Conservation (phyloP, 371 early-diverging fungal species). For the Rhizopus arrhizus region DNA sequence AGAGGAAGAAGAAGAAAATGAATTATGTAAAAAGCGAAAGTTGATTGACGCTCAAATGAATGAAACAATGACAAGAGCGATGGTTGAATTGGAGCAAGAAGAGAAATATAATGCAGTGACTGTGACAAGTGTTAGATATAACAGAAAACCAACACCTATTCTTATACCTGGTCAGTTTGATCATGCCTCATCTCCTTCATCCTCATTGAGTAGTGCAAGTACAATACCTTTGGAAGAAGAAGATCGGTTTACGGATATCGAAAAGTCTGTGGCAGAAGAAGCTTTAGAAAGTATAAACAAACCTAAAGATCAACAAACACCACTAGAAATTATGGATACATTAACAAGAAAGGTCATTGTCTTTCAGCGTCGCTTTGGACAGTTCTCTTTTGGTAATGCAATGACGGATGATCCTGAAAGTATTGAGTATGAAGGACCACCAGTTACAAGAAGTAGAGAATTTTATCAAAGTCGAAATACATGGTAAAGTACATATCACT, state of each 20-base stretch:
- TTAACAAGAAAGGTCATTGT: constrained; percentile 42
- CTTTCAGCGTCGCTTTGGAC: constrained; percentile 50
- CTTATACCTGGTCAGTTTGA: constrained; percentile 34
- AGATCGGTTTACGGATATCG: constrained; percentile 11
- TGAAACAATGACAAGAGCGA: constrained; percentile 22
- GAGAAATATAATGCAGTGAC: constrained; percentile 4
- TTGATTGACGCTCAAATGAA: constrained; percentile 22
- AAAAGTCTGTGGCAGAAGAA: constrained; percentile 38
- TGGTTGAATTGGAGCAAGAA: constrained; percentile 10
- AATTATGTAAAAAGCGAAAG: constrained; percentile 7
- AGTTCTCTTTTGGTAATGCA: constrained; percentile 20
- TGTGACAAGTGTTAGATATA: constrained; percentile 3
- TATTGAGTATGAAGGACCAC: constrained; percentile 8
- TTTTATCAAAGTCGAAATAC: constrained; percentile 3
- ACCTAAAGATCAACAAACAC: constrained; percentile 25
- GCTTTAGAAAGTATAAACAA: constrained; percentile 24
- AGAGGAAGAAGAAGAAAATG: constrained; percentile 20
- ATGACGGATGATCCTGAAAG: constrained; percentile 4
- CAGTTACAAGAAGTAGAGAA: constrained; percentile 9
- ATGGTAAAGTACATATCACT: neutral
- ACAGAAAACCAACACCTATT: constrained; percentile 30
- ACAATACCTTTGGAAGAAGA: constrained; percentile 27
- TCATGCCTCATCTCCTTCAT: constrained; percentile 25
- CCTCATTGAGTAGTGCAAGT: constrained; percentile 39
- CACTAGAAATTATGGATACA: constrained; percentile 50